These are phyloP conservation scores for Pleurotus djamor DNA, from an alignment of 768 basidiomycete species.

Conservation along the genomic window DNA sequence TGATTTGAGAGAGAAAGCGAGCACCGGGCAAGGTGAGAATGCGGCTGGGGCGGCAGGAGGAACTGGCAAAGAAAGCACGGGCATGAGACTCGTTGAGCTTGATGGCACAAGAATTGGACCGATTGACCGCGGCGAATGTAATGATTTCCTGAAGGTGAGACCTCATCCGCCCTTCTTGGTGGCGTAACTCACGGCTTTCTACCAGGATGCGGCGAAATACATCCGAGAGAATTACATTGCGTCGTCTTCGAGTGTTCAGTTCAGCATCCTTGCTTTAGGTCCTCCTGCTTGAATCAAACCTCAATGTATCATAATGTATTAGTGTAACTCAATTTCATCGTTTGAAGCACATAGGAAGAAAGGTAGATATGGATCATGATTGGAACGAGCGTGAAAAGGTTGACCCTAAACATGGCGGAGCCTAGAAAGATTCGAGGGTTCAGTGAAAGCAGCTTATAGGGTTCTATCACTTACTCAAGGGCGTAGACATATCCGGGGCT, in stretches of 20 bases:
- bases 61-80: slow-evolving; percentile 16
- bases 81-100: slow-evolving; percentile 71
- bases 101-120: slow-evolving; percentile 81
- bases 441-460: background rate
- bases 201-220: slow-evolving; percentile 62
- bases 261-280: slow-evolving; percentile 63
- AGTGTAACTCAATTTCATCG: too few species aligned
- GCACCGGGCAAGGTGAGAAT: slow-evolving; percentile 10
- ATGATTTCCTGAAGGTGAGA: slow-evolving; percentile 53
- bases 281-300: slow-evolving; percentile 6
- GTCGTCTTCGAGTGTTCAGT: slow-evolving; percentile 50
- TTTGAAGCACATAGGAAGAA: too few species aligned
- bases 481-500: slow-evolving; percentile 1
- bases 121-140: slow-evolving; percentile 71
- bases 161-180: background rate
- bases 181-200: too few species aligned
- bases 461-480: background rate
- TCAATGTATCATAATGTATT: too few species aligned
- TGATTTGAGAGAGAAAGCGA: slow-evolving; percentile 22
- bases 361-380: too few species aligned
- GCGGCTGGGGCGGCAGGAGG: slow-evolving; percentile 7
- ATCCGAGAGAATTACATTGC: slow-evolving; percentile 61
- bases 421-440: background rate
- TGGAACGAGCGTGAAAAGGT: too few species aligned
- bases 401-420: background rate